Evolutionary conservation across 306 rosid species (phyloP), one percentile per base, ranked within the genome.

Genomic region (Trifolium dubium): DNA sequence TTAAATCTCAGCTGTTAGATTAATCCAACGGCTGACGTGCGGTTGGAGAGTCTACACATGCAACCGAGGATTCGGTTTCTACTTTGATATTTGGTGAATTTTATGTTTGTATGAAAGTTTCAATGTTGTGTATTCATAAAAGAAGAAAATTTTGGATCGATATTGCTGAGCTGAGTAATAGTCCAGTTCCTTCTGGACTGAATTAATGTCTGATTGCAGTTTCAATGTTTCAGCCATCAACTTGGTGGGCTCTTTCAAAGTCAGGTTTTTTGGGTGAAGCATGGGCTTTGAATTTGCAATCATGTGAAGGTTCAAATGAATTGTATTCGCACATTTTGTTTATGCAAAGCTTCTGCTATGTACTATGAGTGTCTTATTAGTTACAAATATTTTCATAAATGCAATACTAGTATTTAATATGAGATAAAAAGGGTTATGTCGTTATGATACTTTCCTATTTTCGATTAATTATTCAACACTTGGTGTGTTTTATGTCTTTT

Each of bases 171-270:
- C 40, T 70, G 69, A 31, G 74, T 54, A 64, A 67, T 55, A 10
- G 62, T 30, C 55, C 18, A 58, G 35, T 53, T 59, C 78, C 56
- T 64, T 70, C 5, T 71, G 72, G 67, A 47, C 77, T 63, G 49
- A 54, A 68, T 56, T 54, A 13, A 46, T 54, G 37, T 75, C 15
- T 73, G 66, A 37, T 34, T 43, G 67, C 63, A 62, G 64, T 75
- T 69, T 81, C 73, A 58, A 64, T 55, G 69, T 63, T 75, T 81
- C 84, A 80, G 77, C 72, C 58, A 49, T 80, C 67, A 47, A 35
- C 10, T 58, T 39, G 17, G 15, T 60, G 69, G 37, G 67, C 35
- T 74, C 46, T 71, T 72, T 72, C 76, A 73, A 61, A 60, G 59
- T 72, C 61, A 23, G 46, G 61, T 72, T 72, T 72, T 68, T 71